Base-by-base conservation (phyloP, 805 yeast genomes). In the Lipomyces chichibuensis region DNA sequence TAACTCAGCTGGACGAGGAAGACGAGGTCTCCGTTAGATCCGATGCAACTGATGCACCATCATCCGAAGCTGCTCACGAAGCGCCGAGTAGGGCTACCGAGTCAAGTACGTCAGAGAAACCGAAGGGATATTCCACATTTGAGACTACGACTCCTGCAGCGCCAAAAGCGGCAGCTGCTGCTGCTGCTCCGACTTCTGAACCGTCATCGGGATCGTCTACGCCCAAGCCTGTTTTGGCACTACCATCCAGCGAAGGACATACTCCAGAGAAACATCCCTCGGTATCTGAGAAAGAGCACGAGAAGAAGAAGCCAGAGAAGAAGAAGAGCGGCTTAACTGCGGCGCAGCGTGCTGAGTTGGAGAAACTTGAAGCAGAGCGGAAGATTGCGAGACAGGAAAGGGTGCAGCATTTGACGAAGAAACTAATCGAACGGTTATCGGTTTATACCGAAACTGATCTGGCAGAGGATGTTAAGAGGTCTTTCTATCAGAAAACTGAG, bases 301-400 rank as follows among this genome's bases (percentile, higher is more conserved):
- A 63, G 57, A 62, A 65, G n/a, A 71, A 62, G 59, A 71, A 72
- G 62, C 74, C 76, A 35, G 72, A 71, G 61, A 74, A 77, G 60
- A 78, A 78, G 60, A 78, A 78, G 64, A 76, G 72, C 51, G 74
- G 74, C 35, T 69, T 74, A 39, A 67, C 82, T 80, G 67, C 83
- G 80, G 78, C 79, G 70, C 78, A 85, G 61, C 77, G 80, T 71
- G 82, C 81, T 65, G 87, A 86, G 73, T 75, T 85, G 60, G 90
- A 86, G 69, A 83, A 85, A 74, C 86, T 86, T 71, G 97, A 93
- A 72, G 92, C 89, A 75, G 96, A 91, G 77, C 87, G 92, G 64
- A 79, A 86, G 64, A 74, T 82, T 62, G 91, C 88, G 74, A 87
- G 88, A 70, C 83, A 85, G 65, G 89, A 88, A 69, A 84, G 87